These are phyloP conservation scores for Acrodontium crateriforme DNA, from an alignment of 2,329 filamentous ascomycete genomes.

Conservation along the genomic window DNA sequence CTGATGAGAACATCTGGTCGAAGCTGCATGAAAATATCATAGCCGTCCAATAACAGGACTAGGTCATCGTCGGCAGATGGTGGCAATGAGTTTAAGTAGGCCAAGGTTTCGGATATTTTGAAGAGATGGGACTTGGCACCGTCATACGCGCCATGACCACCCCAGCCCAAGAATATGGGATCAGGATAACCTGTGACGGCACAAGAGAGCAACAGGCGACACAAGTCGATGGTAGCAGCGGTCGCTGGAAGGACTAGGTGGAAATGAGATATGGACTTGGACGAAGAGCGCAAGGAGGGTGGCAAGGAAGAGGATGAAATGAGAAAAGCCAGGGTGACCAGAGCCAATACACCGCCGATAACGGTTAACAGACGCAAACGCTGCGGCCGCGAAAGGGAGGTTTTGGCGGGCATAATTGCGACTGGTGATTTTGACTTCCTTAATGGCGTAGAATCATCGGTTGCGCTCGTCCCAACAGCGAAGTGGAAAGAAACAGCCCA, in stretches of 20 bases:
- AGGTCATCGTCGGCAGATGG: constrained; percentile 35
- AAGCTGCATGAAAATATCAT: constrained; percentile 52
- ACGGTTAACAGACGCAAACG: too few relatives aligned
- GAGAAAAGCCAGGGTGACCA: too few relatives aligned
- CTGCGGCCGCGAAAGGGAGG: too few relatives aligned
- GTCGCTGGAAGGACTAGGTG: constrained; percentile 7
- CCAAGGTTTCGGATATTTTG: constrained; percentile 4
- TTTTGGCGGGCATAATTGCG: too few relatives aligned
- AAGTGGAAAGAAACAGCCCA: too few relatives aligned
- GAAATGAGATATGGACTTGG: too few relatives aligned
- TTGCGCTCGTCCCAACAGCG: too few relatives aligned
- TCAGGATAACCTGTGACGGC: constrained; percentile 2
- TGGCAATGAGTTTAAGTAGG: constrained; percentile 2
- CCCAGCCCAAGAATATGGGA: constrained; percentile 8
- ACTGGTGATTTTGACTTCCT: too few relatives aligned
- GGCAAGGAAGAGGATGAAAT: too few relatives aligned
- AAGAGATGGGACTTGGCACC: constrained; percentile 6
- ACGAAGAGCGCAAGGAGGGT: too few relatives aligned
- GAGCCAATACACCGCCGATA: too few relatives aligned
- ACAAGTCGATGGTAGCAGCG: constrained; percentile 4
- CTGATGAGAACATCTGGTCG: constrained; percentile 48
- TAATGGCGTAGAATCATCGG: too few relatives aligned
- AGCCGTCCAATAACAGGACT: constrained; percentile 48
- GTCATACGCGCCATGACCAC: constrained; percentile 12
- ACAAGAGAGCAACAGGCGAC: constrained; percentile 4